Conservation (phyloP, 2,329 filamentous ascomycete genomes). For the Ceratocystis albifundus region DNA sequence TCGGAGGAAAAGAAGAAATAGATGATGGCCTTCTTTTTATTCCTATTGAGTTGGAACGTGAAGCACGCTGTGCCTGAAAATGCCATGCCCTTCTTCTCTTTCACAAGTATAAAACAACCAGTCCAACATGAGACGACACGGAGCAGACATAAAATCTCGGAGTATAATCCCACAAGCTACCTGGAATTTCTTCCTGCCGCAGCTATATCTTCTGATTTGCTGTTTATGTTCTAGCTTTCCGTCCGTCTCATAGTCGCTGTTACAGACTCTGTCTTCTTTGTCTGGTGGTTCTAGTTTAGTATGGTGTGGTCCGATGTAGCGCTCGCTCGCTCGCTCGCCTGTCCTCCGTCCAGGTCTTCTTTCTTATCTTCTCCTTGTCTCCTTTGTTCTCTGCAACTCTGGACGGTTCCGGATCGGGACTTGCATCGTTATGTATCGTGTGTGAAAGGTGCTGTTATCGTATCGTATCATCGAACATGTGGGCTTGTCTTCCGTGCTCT, state of each 20-base stretch:
- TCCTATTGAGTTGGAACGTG: neutral
- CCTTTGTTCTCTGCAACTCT: neutral
- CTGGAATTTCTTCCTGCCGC: too few species aligned
- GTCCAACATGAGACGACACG: constrained; percentile 8
- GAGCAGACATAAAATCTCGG: neutral
- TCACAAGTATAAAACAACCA: neutral
- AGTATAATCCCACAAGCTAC: neutral
- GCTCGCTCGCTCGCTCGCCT: too few species aligned
- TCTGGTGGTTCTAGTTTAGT: neutral
- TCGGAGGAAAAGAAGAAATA: neutral
- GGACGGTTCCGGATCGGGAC: neutral
- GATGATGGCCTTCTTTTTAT: neutral
- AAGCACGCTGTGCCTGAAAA: neutral
- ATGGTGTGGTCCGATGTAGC: too few species aligned
- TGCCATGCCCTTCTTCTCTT: neutral
- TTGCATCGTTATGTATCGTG: too few species aligned
- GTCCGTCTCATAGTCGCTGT: neutral
- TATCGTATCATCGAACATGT: too few species aligned
- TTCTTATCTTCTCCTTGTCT: neutral
- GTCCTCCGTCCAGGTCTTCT: neutral
- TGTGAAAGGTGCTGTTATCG: too few species aligned
- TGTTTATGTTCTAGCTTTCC: neutral
- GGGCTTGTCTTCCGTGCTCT: too few species aligned
- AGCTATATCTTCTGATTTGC: neutral
- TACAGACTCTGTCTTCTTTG: neutral